Evolutionary conservation across 2,329 filamentous ascomycete genomes (phyloP), one percentile per base, ranked within the genome.

Genomic region (Fusarium sororula): DNA sequence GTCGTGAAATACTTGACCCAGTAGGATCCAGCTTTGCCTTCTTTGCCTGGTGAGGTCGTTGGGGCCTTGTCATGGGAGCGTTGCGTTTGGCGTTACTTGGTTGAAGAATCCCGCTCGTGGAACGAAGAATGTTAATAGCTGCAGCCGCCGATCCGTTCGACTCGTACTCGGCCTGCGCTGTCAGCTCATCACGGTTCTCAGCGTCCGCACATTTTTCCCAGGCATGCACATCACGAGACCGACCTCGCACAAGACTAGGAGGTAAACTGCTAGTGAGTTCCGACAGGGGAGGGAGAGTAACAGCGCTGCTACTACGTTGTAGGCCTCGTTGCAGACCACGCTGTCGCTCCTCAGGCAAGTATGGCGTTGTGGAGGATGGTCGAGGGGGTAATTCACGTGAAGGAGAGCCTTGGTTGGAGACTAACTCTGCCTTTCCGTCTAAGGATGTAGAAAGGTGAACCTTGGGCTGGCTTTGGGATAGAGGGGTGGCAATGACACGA

Each of bases 131-230:
- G 72, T 91, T 94, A 68, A 98, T 96, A 41, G 93, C 94, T 39
- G 93, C 93, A 68, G 93, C 89, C 61, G 94, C 94, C 47, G 93
- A 95, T 28, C 94, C 94, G 75, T 88, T 94, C 13, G 90, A 90
- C 79, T 97, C 94, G 75, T 94, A 91, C 82, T 96, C 93, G 15
- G 93, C 93, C 75, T 94, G 92, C n/a, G 90, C 89, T 28, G 92
- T 95, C 63, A 98, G 85, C 74, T 94, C 93, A 78, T 94, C 94
- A 48, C 93, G 91, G 58, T 89, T 85, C 74, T 96, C 93, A 13
- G 92, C 91, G 79, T 97, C 94, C 78, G 94, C 96, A 84, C 93
- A 95, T 65, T 94, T 94, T 79, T 97, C 94, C 96, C 96, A 98
- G 12, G 93, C 93, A 57, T 95, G 91, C 24, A 95, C 94, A 81